Evolutionary conservation across 2,329 filamentous ascomycete genomes (phyloP).

Genomic region (Cytospora chrysosperma): DNA sequence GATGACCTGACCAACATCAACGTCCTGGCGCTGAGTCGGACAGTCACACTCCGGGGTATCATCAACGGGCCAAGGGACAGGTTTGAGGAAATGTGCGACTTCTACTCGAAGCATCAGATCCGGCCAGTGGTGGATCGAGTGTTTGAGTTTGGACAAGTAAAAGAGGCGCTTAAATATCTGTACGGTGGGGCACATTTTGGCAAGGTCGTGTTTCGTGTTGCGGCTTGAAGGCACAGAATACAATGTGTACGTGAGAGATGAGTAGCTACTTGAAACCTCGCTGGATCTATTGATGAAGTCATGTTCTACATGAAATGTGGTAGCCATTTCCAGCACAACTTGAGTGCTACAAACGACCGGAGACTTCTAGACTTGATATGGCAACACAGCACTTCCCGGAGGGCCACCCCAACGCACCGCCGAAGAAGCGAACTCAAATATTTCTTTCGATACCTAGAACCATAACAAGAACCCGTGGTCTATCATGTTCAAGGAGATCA

Average conservation of each 20-base stretch:
- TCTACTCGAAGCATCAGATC: slow-evolving; percentile 39
- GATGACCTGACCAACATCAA: slow-evolving; percentile 56
- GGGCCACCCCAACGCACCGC: background rate
- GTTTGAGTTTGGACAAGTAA: slow-evolving; percentile 42
- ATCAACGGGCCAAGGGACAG: slow-evolving; percentile 58
- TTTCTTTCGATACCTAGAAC: no score
- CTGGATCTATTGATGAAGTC: background rate
- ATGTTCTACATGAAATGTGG: no score
- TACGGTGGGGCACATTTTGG: slow-evolving; percentile 52
- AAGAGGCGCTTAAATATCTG: slow-evolving; percentile 49
- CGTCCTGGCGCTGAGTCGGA: slow-evolving; percentile 40
- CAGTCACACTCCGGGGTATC: slow-evolving; percentile 46
- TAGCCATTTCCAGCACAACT: background rate
- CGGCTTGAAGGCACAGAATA: background rate
- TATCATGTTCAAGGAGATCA: no score
- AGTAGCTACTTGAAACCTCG: no score
- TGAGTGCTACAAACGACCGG: background rate
- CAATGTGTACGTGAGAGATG: no score
- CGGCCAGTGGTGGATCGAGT: slow-evolving; percentile 43
- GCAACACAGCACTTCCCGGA: no score
- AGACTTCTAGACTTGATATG: no score
- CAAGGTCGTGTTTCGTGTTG: slow-evolving; percentile 46
- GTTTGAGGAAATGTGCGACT: slow-evolving; percentile 28
- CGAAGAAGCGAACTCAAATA: no score
- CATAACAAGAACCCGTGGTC: no score